Base-by-base conservation (phyloP, 192 early-diverging fungal species). In the Backusella tuberculispora region DNA sequence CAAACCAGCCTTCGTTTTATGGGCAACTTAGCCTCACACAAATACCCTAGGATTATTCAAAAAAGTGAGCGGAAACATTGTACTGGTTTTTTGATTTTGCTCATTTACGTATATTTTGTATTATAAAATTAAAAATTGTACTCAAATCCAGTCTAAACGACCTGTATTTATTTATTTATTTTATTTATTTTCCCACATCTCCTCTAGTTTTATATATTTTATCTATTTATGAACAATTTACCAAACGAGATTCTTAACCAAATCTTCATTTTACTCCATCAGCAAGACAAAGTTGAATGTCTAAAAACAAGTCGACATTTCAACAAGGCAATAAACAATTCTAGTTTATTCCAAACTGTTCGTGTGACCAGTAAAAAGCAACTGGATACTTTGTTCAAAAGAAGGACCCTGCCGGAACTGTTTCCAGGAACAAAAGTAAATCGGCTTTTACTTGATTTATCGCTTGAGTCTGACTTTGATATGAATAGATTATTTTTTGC, bases 351-450 rank as follows among this genome's bases (percentile, higher is more conserved):
- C 50, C 50, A 53, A 0, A 53, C 50, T 9, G 6, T 53, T 24
- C 50, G 50, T 53, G 50, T 53, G 50, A 53, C 50, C 50, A 53
- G 50, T 9, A 53, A 53, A 53, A 53, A 10, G 9, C 50, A 53
- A 53, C 50, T 53, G n/a, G 50, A 53, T 8, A 19, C n/a, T 19
- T 15, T 53, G 50, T 21, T 53, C 19, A 12, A 45, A 45, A 7
- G 41, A 7, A 42, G 41, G 4, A 53, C 0, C 17, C n/a, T n/a
- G n/a, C n/a, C n/a, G n/a, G n/a, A n/a, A n/a, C n/a, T n/a, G n/a
- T n/a, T n/a, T n/a, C 47, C 19, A 53, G 50, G 50, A 1, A 50
- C 46, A 7, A 21, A 15, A 10, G 50, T 53, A 15, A 8, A 53
- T 8, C 50, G 50, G 8, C n/a, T 53, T 21, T 10, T 53, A 21